phyloP scores from a whole-genome alignment of 805 yeast genomes.

The Schwanniomyces pseudopolymorphus region DNA sequence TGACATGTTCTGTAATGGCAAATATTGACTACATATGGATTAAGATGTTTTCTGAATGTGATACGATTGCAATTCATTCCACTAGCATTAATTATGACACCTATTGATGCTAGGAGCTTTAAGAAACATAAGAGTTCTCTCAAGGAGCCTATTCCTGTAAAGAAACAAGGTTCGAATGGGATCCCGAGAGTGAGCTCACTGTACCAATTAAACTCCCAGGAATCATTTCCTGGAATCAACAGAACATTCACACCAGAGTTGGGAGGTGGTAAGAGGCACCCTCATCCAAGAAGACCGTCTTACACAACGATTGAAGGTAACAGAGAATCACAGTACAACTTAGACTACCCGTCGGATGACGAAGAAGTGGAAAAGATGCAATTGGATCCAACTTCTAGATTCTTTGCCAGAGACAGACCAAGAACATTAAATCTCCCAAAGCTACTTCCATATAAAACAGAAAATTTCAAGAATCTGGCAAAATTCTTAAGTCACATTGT shows the following conservation, averaged over 20 bases:
- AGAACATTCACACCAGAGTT: conserved; percentile 5
- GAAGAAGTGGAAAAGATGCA: conserved; percentile 25
- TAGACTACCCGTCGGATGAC: conserved; percentile 52
- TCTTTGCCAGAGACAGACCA: conserved; percentile 36
- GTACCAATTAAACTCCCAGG: conserved; percentile 5
- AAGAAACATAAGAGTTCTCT: conserved; percentile 2
- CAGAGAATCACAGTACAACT: conserved; percentile 39
- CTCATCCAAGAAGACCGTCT: conserved; percentile 25
- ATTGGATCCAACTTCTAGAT: conserved; percentile 36
- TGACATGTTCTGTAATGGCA: background rate
- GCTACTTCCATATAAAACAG: conserved; percentile 73
- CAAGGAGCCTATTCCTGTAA: conserved; percentile 20
- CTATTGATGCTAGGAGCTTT: background rate
- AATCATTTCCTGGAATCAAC: background rate
- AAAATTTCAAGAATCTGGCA: conserved; percentile 65
- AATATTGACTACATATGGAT: background rate
- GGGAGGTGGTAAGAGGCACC: background rate
- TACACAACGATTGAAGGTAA: conserved; percentile 27
- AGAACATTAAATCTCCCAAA: conserved; percentile 42
- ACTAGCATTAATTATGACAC: background rate
- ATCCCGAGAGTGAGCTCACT: conserved; percentile 9
- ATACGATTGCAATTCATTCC: background rate
- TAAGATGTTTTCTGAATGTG: background rate
- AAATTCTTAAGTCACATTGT: conserved; percentile 77
- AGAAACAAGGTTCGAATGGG: background rate